Evolutionary conservation across 2,329 filamentous ascomycete genomes (phyloP), one percentile per base, ranked within the genome.

Genomic region (Penicillium polonicum): DNA sequence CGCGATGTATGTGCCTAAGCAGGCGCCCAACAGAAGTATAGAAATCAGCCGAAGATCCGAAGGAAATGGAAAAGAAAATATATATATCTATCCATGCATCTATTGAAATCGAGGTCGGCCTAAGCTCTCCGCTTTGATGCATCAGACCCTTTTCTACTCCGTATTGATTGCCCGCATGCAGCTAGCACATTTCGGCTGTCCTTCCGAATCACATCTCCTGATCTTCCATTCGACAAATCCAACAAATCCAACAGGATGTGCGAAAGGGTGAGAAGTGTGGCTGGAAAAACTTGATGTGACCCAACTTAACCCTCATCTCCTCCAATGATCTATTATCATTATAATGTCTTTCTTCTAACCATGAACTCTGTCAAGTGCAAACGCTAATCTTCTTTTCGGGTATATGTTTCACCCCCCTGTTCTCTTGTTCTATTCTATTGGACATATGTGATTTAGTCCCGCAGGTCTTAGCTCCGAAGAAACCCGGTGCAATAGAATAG

Each of bases 371-470:
- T 55, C 50, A 61, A 57, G 52, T 35, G 31, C 45, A 54, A 33
- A 49, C 50, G 42, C 52, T 21, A 55, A 55, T 53, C 8, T 42
- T 29, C 23, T 38, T 49, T 23, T 36, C n/a, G 8, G 19, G 39
- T 43, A 17, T 43, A n/a, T 60, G 58, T 60, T 60, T 55, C 39
- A 51, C 23, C 57, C 55, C 52, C 56, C 52, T 45, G 49, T 52
- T 48, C 43, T 48, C 31, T 42, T 43, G 41, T 49, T 33, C 27
- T 50, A 19, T 39, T 46, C 48, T 52, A 48, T 58, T 50, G 52
- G 44, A 33, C 23, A 17, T 48, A 29, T 57, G 56, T 60, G 57
- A 63, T 65, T 59, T 48, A 62, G 53, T 41, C 51, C 52, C 43
- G 56, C 50, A 58, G 41, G 43, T 17, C 57, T 61, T 61, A 48